Conservation (phyloP, 1,139 yeast genomes). For the Spathaspora sp. region DNA sequence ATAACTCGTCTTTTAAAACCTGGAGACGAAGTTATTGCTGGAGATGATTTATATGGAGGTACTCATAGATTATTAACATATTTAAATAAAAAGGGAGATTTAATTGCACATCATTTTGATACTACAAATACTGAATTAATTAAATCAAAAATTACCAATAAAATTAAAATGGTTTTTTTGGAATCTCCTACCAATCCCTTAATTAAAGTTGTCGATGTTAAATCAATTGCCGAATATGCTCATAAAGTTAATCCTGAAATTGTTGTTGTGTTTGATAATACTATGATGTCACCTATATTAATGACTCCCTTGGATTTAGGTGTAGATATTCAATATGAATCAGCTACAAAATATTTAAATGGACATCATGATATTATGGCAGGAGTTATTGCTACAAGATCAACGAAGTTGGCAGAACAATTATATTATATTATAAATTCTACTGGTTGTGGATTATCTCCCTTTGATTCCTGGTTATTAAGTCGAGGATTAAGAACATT, state of each 20-base stretch:
- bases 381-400: constrained; percentile 77
- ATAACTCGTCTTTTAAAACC: constrained; percentile 70
- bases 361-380: constrained; percentile 98
- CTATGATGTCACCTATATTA: constrained; percentile 91
- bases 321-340: constrained; percentile 88
- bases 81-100: constrained; percentile 63
- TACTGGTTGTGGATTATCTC: constrained; percentile 87
- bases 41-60: constrained; percentile 92
- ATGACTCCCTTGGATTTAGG: constrained; percentile 85
- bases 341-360: constrained; percentile 87
- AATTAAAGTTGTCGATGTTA: constrained; percentile 81
- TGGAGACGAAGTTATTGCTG: constrained; percentile 86
- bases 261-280: constrained; percentile 84
- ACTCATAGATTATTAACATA: constrained; percentile 82
- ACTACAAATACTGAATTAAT: constrained; percentile 71
- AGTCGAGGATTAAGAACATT: constrained; percentile 85
- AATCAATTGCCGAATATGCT: constrained; percentile 61
- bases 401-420: constrained; percentile 61
- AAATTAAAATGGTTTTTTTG: constrained; percentile 72
- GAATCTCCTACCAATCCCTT: constrained; percentile 94
- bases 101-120: constrained; percentile 74
- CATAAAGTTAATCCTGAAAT: constrained; percentile 67
- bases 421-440: constrained; percentile 80
- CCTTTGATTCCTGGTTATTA: constrained; percentile 88
- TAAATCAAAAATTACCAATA: constrained; percentile 47